A percentile compares a stretch with the other conserved stretches of the same genome.
Conservation (phyloP, 2,329 filamentous ascomycete species). For the Thelonectria olida region DNA sequence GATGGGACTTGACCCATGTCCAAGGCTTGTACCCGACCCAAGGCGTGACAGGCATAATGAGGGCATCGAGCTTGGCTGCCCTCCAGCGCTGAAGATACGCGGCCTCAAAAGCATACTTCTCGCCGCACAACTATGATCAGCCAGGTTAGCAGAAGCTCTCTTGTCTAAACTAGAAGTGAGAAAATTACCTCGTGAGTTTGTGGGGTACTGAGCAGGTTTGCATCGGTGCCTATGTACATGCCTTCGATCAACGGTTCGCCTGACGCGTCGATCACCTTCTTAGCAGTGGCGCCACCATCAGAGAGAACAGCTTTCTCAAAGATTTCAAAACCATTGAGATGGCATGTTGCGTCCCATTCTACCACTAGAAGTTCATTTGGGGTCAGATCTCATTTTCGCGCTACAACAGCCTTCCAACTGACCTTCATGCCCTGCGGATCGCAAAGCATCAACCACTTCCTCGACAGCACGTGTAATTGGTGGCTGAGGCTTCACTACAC, state of each 20-base stretch:
- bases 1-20: conserved; percentile 24
- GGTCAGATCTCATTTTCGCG: no score
- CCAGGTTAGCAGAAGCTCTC: no score
- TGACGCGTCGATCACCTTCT: conserved; percentile 14
- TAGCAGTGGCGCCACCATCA: conserved; percentile 11
- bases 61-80: conserved; percentile 5
- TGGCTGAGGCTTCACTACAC: conserved; percentile 19
- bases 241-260: conserved; percentile 20
- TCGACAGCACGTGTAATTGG: conserved; percentile 9
- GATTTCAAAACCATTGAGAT: conserved; percentile 7
- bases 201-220: conserved; percentile 9
- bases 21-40: conserved; percentile 22
- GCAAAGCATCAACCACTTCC: conserved; percentile 2
- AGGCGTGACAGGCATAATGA: conserved; percentile 18
- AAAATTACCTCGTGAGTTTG: conserved; percentile 19
- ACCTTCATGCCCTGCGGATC: conserved; percentile 19
- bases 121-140: no score
- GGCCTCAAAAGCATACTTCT: no score
- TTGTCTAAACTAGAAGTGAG: no score
- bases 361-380: no score
- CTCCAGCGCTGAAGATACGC: conserved; percentile 8
- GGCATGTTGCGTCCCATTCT: conserved; percentile 15
- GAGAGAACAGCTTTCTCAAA: conserved; percentile 20
- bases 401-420: no score
- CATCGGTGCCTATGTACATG: conserved; percentile 16